These are phyloP conservation scores for Azolla pinnata DNA, from an alignment of 75 land plant genomes.

Conservation along the genomic window DNA sequence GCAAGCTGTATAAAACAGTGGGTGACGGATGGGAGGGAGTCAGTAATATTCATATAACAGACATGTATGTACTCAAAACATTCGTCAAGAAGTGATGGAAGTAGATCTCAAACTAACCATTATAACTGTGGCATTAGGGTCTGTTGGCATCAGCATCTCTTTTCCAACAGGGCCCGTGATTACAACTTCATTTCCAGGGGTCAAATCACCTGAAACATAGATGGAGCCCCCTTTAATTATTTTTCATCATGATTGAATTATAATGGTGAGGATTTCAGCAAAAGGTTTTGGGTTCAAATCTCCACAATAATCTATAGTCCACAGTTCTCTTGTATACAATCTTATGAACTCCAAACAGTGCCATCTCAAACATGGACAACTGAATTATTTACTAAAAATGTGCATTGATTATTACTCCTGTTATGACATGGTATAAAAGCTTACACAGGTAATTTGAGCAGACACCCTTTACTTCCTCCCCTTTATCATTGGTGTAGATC, in stretches of 20 bases:
- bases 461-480: conserved; percentile 92
- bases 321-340: too few species aligned
- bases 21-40: too few species aligned
- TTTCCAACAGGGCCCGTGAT: conserved; percentile 96
- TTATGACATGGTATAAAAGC: too few species aligned
- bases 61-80: too few species aligned
- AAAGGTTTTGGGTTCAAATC: too few species aligned
- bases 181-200: conserved; percentile 81
- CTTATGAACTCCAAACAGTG: too few species aligned
- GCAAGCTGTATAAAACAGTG: conserved; percentile 56
- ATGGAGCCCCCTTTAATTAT: background rate
- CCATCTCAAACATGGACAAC: too few species aligned
- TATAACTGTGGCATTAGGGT: conserved; percentile 86
- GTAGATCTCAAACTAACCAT: conserved; percentile 41
- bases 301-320: too few species aligned
- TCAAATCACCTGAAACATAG: conserved; percentile 71
- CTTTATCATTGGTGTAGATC: conserved; percentile 79
- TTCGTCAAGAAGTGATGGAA: background rate
- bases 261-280: too few species aligned
- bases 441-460: conserved; percentile 96
- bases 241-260: too few species aligned
- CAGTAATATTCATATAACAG: too few species aligned
- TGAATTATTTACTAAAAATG: background rate
- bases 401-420: too few species aligned
- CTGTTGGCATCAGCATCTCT: conserved; percentile 96